Base-by-base conservation (phyloP, 139 green algal species). In the Medakamo hakoo region DNA sequence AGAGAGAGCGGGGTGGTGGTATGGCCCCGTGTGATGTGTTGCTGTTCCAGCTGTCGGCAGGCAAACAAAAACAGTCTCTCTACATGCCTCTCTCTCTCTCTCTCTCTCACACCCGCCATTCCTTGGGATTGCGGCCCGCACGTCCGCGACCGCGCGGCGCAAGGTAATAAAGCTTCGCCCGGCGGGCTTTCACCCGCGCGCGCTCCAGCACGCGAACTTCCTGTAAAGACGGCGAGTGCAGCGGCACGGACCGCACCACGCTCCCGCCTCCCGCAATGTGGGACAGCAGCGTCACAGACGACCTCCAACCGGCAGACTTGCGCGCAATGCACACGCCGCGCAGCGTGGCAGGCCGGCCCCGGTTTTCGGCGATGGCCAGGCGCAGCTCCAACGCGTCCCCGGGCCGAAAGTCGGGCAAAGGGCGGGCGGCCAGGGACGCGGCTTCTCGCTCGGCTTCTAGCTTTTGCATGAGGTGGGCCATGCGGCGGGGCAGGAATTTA, bases 151-250 rank as follows among this genome's bases (percentile, higher is more conserved):
- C n/a, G n/a, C n/a, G n/a, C n/a, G n/a, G n/a, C n/a, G n/a, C 61
- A 0, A 85, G 59, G 61, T 82, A 85, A 57, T 78, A 85, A 22
- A 85, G 71, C 73, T 85, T 85, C 23, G 79, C 71, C 0, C 79
- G 64, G 25, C 77, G 64, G 21, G 73, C n/a, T n/a, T n/a, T n/a
- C n/a, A n/a, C 70, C 26, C 58, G 57, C 21, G 55, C 66, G 23
- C 58, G 30, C n/a, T 68, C 52, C 2, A 82, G 9, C 56, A 85
- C 68, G 57, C 65, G 73, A 2, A 85, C 55, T 23, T 71, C 63
- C 27, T 68, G 49, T 19, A 85, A 64, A 48, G 74, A 70, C 0
- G 79, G 79, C 1, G 77, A 85, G 61, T 81, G 78, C 75, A 85
- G 63, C 3, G 77, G 79, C 60, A 84, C 85, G 0, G 70, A 76